Conservation (phyloP, 345 rosid species). For the Eucalyptus pauciflora region DNA sequence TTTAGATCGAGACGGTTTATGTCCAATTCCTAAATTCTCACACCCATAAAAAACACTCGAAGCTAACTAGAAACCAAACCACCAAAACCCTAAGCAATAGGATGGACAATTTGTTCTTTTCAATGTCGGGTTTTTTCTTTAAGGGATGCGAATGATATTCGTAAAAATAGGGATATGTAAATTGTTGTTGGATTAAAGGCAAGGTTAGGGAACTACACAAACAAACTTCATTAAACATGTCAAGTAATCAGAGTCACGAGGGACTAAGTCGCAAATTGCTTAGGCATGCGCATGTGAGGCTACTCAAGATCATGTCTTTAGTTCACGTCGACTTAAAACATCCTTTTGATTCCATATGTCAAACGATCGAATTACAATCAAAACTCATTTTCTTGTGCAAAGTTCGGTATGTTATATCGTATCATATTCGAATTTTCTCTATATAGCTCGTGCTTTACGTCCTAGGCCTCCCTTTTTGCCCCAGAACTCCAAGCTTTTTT, state of each 20-base stretch:
- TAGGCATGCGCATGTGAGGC: fast-evolving
- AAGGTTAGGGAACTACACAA: background rate
- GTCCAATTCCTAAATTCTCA: background rate
- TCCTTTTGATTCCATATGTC: background rate
- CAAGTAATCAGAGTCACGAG: fast-evolving
- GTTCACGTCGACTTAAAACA: fast-evolving
- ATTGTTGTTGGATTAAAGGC: background rate
- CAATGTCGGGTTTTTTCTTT: background rate
- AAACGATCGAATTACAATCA: background rate
- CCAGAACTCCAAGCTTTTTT: background rate
- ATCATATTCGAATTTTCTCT: background rate
- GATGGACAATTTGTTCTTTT: background rate
- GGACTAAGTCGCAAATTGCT: background rate
- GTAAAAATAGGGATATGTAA: background rate
- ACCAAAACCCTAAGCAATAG: background rate
- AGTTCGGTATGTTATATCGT: fast-evolving
- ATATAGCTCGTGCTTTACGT: fast-evolving
- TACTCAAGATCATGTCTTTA: background rate
- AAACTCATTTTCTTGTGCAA: background rate
- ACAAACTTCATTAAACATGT: background rate
- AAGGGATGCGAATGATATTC: background rate
- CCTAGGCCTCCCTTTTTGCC: no score
- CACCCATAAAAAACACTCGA: fast-evolving
- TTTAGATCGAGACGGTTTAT: fast-evolving
- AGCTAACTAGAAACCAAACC: background rate